Evolutionary conservation across 2,329 filamentous ascomycete genomes (phyloP), one percentile per base, ranked within the genome.

Genomic region (Epichloe gansuensis): DNA sequence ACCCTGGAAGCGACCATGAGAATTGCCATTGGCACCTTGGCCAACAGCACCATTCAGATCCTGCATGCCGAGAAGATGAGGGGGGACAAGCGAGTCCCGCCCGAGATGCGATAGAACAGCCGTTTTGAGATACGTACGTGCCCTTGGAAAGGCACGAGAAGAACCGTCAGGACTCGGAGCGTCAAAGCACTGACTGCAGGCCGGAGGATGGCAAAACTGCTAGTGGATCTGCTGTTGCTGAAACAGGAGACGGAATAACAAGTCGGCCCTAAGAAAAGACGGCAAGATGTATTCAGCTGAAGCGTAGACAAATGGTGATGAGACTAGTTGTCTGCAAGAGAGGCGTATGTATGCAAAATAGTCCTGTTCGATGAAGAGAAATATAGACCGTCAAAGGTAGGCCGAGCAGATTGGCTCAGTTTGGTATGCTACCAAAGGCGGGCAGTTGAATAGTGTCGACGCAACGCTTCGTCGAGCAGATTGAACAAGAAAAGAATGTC

Each of bases 61-160:
- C 80, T 95, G 90, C 90, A 96, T 96, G 72, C 81, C 82, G 74
- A 91, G 82, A 67, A 89, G 77, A 76, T 89, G 85, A 77, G 85
- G 84, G 84, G 85, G 87, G 84, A 88, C 83, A 75, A 87, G 80
- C 70, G 77, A 85, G 86, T 91, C 87, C 87, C 85, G 81, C 74
- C 81, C 74, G 70, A 76, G 75, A 71, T 84, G 81, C 70, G 85
- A 85, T 75, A 89, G 74, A 68, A 87, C 81, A 76, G 86, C 85
- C 85, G 85, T 90, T 80, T 79, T 89, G 84, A 77, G 71, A 60
- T 79, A 76, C 74, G 73, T 69, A 75, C 77, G 80, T 76, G 77
- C 76, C 66, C 45, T 58, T 49, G 53, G 57, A 62, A 62, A 73
- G 76, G 74, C 76, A 78, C 74, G 72, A 65, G 12, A 50, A 47